Conservation (phyloP, 768 basidiomycete genomes). For the Agaricus sinodeliciosus region DNA sequence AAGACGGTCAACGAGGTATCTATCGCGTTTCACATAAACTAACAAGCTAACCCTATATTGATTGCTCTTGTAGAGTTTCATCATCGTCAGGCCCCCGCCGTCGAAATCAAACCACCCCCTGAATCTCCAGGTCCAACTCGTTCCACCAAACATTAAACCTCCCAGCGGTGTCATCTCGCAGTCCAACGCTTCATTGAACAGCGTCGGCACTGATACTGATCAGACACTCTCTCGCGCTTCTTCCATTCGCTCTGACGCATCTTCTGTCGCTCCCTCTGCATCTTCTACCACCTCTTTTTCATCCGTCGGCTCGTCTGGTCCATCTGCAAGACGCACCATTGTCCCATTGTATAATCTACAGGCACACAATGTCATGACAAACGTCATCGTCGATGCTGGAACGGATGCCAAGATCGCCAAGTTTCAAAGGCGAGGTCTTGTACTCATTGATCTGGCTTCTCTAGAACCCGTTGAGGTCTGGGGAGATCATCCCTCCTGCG, state of each 20-base stretch:
- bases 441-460: constrained; percentile 71
- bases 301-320: constrained; percentile 24
- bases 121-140: constrained; percentile 88
- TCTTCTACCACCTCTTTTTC: constrained; percentile 34
- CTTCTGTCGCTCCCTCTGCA: constrained; percentile 25
- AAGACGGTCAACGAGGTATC: constrained; percentile 24
- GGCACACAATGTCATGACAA: constrained; percentile 84
- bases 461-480: constrained; percentile 79
- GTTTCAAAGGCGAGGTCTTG: constrained; percentile 66
- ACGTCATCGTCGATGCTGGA: constrained; percentile 81
- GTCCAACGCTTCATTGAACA: constrained; percentile 11
- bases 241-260: constrained; percentile 51
- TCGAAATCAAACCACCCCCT: constrained; percentile 80
- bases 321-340: constrained; percentile 52
- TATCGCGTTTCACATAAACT: neutral
- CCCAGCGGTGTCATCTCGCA: constrained; percentile 28
- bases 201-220: constrained; percentile 15
- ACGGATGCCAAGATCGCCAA: constrained; percentile 83
- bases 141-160: constrained; percentile 55
- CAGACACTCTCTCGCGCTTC: constrained; percentile 34
- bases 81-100: constrained; percentile 87
- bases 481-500: constrained; percentile 23
- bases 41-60: neutral
- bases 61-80: constrained; percentile 58
- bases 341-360: constrained; percentile 84